Evolutionary conservation across 2,329 filamentous ascomycete species (phyloP), one percentile per base, ranked within the genome.

Genomic region (Periglandula ipomoeae): DNA sequence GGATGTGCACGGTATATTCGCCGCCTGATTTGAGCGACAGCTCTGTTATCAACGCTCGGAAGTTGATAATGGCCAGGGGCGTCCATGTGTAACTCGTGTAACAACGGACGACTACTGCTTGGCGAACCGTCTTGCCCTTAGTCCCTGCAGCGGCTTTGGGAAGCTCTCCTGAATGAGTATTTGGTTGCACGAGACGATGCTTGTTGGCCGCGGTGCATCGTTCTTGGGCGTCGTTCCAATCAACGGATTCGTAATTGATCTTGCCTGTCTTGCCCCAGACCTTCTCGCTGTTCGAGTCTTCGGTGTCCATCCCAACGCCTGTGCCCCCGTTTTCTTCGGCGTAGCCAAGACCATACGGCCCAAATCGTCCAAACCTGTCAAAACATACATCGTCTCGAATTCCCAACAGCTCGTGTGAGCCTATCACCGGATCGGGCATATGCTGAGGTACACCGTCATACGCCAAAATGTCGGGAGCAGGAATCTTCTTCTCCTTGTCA

Each of bases 291-390:
- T 84, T 87, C 19, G 85, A 76, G 30, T 72, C 71, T 56, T 93
- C 87, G 1, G 81, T 82, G 35, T 88, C 86, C 49, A 86, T 73
- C n/a, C 81, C 81, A 48, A 89, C 81, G 23, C 78, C 80, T 0
- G 79, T 67, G 20, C 89, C 89, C 13, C 89, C 89, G 53, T 80
- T 78, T 48, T 81, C 78, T 51, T 78, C 75, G 57, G 78, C 80
- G 65, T 95, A 95, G n/a, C 89, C 89, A 37, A 89, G 71, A 0
- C 89, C 89, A 59, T 95, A 95, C 0, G 89, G 85, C 0, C 88
- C 89, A 34, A 91, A 79, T 42, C 89, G 79, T 17, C 88, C 87
- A 61, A 89, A 94, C 5, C 89, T 79, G 59, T 95, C 89, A 62
- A 94, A 95, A 67, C 89, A 95, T 13, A 94, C 72, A 58, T 93